Conservation (phyloP, 2,329 filamentous ascomycete genomes). For the Verticillium albo-atrum region DNA sequence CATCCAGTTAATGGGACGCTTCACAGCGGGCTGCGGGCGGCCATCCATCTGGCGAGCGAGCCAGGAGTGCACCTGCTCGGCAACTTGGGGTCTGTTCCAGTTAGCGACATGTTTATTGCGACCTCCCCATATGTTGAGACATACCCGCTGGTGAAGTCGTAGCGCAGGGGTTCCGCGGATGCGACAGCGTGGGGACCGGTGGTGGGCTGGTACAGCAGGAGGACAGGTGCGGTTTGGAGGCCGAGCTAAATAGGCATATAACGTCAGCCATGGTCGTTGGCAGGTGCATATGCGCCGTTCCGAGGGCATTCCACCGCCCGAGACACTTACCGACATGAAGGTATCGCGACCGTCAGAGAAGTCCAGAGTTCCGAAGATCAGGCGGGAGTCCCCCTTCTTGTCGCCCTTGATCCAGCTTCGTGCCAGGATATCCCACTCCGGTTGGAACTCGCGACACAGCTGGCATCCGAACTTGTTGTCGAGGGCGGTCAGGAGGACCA, state of each 20-base stretch:
- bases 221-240: constrained; percentile 88
- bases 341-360: constrained; percentile 78
- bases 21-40: constrained; percentile 70
- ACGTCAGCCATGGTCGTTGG: constrained; percentile 5
- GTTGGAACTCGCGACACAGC: constrained; percentile 85
- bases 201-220: constrained; percentile 84
- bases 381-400: constrained; percentile 64
- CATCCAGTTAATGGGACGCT: constrained; percentile 83
- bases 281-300: not conserved
- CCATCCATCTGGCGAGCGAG: constrained; percentile 73
- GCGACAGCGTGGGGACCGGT: constrained; percentile 71
- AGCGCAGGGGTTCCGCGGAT: constrained; percentile 66
- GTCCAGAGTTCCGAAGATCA: constrained; percentile 82
- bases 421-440: constrained; percentile 85
- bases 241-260: constrained; percentile 59
- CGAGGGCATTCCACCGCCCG: not conserved
- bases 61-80: constrained; percentile 77
- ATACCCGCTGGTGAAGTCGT: constrained; percentile 81
- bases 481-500: constrained; percentile 80
- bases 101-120: constrained; percentile 3
- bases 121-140: constrained; percentile 16
- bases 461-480: constrained; percentile 80
- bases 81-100: constrained; percentile 57
- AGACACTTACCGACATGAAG: constrained; percentile 73
- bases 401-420: constrained; percentile 87